Percentiles rank a stretch among this genome's conserved stretches.
Conservation (phyloP, 768 basidiomycete genomes). For the Fomitopsis serialis region DNA sequence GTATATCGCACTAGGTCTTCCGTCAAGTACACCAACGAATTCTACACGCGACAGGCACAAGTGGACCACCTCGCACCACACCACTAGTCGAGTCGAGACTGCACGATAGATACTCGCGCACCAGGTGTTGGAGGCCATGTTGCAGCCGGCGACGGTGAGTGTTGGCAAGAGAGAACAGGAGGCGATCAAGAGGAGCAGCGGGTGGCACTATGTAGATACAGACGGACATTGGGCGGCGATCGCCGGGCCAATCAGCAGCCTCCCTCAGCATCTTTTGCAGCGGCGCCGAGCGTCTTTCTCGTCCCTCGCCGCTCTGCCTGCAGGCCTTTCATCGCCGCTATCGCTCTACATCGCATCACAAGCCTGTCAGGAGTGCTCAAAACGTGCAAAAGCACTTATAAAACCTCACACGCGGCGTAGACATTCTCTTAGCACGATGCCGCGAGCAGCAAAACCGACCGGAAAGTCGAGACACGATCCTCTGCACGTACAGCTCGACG, state of each 20-base stretch:
- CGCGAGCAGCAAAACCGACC: slow-evolving; percentile 47
- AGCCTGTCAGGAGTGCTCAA: too few species aligned
- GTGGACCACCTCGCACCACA: too few species aligned
- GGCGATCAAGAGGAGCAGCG: background rate
- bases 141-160: background rate
- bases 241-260: slow-evolving; percentile 1
- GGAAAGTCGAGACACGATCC: slow-evolving; percentile 79
- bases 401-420: background rate
- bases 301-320: background rate
- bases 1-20: too few species aligned
- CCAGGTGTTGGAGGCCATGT: background rate
- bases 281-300: background rate
- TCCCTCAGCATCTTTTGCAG: background rate
- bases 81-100: too few species aligned
- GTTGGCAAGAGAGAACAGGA: background rate
- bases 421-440: slow-evolving; percentile 40
- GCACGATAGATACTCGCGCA: background rate
- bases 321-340: background rate
- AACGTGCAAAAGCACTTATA: too few species aligned
- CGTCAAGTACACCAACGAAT: too few species aligned
- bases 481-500: slow-evolving; percentile 75
- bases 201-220: too few species aligned
- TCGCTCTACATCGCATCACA: too few species aligned
- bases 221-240: background rate
- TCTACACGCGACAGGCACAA: too few species aligned